These are phyloP conservation scores for Hypoxylon perforatum DNA, from an alignment of 495 filamentous ascomycete genomes.

Conservation along the genomic window DNA sequence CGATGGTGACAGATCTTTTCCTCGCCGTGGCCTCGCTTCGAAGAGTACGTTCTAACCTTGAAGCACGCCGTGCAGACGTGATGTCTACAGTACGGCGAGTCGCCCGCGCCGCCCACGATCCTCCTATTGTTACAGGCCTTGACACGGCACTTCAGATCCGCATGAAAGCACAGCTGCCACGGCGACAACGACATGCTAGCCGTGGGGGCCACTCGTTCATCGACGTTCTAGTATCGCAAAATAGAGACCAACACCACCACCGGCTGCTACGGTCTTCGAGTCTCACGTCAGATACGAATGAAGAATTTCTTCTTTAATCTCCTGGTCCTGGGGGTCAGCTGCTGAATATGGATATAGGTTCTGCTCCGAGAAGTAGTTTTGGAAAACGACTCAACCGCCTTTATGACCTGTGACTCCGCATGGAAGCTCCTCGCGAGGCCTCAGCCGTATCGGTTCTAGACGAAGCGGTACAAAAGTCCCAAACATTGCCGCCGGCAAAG, in stretches of 20 bases:
- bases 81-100: slow-evolving; percentile 24
- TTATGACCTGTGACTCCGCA: slow-evolving; percentile 15
- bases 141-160: slow-evolving; percentile 33
- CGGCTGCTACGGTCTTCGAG: no score
- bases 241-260: background rate
- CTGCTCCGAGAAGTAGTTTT: no score
- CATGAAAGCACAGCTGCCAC: slow-evolving; percentile 40
- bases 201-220: no score
- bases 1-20: slow-evolving; percentile 33
- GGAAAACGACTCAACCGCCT: background rate
- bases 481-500: slow-evolving; percentile 6
- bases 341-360: no score
- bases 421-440: background rate
- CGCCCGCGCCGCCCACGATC: slow-evolving; percentile 5
- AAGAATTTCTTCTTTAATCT: no score
- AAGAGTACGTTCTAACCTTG: slow-evolving; percentile 7
- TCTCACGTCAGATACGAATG: no score
- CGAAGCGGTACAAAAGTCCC: background rate
- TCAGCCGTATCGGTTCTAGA: background rate
- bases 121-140: slow-evolving; percentile 29
- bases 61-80: slow-evolving; percentile 23
- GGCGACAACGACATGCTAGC: slow-evolving; percentile 26
- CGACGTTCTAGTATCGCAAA: background rate
- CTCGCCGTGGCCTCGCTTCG: slow-evolving; percentile 34
- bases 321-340: no score